phyloP scores from a whole-genome alignment of 2,329 filamentous ascomycete species.

The Trichophyton benhamiae region DNA sequence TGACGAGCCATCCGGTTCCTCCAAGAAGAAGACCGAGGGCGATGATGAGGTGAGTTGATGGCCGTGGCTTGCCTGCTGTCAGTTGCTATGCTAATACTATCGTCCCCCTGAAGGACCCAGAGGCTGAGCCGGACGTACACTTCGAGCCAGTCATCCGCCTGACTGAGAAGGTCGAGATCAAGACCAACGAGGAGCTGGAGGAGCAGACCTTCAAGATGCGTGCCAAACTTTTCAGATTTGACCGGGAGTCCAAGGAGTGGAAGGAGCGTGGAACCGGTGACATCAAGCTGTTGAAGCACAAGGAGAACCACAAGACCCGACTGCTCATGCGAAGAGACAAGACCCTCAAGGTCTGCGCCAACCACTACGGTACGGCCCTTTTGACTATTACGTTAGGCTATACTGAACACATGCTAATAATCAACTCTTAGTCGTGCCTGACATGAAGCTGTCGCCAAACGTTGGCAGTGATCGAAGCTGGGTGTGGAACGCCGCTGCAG shows the following conservation, averaged over 20 bases:
- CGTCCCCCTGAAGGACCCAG: constrained; percentile 45
- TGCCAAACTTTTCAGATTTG: constrained; percentile 98
- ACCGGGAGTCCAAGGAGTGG: constrained; percentile 86
- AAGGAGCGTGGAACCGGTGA: constrained; percentile 98
- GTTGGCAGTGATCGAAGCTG: constrained; percentile 96
- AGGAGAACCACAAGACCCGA: constrained; percentile 94
- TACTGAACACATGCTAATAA: neutral
- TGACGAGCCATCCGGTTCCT: constrained; percentile 77
- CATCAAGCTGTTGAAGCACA: constrained; percentile 93
- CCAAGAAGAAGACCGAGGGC: constrained; percentile 61
- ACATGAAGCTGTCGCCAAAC: constrained; percentile 98
- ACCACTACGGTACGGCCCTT: constrained; percentile 78
- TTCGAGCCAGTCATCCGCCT: constrained; percentile 95
- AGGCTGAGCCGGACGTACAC: constrained; percentile 83
- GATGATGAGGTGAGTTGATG: constrained; percentile 37
- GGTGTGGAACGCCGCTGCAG: constrained; percentile 97
- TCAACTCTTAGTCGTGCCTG: constrained; percentile 61
- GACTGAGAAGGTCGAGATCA: constrained; percentile 91
- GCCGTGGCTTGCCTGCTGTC: neutral
- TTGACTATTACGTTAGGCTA: neutral
- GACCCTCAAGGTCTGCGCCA: constrained; percentile 99
- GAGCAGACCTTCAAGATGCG: constrained; percentile 99
- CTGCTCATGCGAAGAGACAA: constrained; percentile 98
- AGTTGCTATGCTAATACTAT: neutral
- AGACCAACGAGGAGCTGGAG: constrained; percentile 97